Evolutionary conservation across 2,329 filamentous ascomycete genomes (phyloP).

Genomic region (Aureobasidium sp.): DNA sequence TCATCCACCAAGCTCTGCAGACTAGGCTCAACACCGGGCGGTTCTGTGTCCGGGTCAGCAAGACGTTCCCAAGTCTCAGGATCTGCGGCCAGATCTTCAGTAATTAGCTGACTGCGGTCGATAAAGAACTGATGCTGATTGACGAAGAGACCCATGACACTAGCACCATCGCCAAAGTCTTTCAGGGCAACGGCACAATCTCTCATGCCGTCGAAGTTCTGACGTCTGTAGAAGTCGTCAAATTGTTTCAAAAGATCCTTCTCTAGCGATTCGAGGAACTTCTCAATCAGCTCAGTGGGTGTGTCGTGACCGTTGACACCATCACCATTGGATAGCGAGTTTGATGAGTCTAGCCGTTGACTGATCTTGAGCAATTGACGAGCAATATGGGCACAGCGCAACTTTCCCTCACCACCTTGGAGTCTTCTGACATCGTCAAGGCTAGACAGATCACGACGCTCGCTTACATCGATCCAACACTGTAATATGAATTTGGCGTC

Average conservation of each 20-base stretch:
- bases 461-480: conserved; percentile 93
- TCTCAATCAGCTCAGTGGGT: conserved; percentile 72
- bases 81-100: conserved; percentile 73
- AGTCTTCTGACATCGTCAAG: conserved; percentile 82
- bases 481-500: conserved; percentile 94
- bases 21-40: conserved; percentile 84
- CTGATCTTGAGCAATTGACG: conserved; percentile 91
- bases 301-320: conserved; percentile 25
- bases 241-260: conserved; percentile 94
- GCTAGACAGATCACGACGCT: conserved; percentile 77
- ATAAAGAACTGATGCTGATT: conserved; percentile 99
- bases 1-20: conserved; percentile 89
- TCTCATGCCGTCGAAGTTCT: conserved; percentile 97
- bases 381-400: conserved; percentile 88
- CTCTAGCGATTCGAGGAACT: conserved; percentile 91
- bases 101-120: conserved; percentile 83
- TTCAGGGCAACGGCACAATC: conserved; percentile 90
- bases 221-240: conserved; percentile 89
- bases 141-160: conserved; percentile 91
- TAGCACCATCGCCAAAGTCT: conserved; percentile 93
- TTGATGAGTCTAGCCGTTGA: conserved; percentile 69
- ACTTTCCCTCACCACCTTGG: conserved; percentile 82
- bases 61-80: conserved; percentile 76
- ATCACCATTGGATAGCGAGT: not conserved
- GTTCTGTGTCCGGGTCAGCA: conserved; percentile 88